phyloP scores from a whole-genome alignment of 129 eudicot genomes.

The Chrysanthemum makinoi region DNA sequence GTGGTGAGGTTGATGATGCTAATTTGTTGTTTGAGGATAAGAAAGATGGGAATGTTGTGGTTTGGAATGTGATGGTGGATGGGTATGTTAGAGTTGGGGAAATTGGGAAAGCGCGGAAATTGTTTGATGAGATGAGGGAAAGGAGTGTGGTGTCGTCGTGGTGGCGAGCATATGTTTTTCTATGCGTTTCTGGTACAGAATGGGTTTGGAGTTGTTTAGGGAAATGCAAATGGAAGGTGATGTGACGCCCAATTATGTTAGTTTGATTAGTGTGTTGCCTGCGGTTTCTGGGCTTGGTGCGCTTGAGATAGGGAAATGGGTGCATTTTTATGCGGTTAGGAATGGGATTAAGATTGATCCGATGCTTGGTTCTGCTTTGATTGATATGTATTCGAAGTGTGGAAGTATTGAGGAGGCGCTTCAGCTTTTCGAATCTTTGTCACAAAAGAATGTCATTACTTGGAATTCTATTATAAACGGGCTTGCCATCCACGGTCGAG shows the following conservation, averaged over 20 bases:
- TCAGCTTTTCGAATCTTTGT: slow-evolving; percentile 38
- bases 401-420: slow-evolving; percentile 53
- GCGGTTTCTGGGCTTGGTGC: slow-evolving; percentile 51
- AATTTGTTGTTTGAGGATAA: slow-evolving; percentile 20
- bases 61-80: slow-evolving; percentile 58
- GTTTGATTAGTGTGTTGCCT: slow-evolving; percentile 38
- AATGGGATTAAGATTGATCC: slow-evolving; percentile 35
- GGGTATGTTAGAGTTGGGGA: slow-evolving; percentile 42
- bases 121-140: slow-evolving; percentile 48
- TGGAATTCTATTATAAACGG: slow-evolving; percentile 61
- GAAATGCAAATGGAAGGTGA: slow-evolving; percentile 44
- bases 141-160: slow-evolving; percentile 56
- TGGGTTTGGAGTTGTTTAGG: slow-evolving; percentile 45
- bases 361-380: slow-evolving; percentile 50
- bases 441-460: slow-evolving; percentile 43
- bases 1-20: slow-evolving; percentile 42
- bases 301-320: slow-evolving; percentile 51
- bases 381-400: slow-evolving; percentile 65
- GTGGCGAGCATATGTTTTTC: no score
- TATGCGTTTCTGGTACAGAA: slow-evolving; percentile 52
- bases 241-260: slow-evolving; percentile 40
- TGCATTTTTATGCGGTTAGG: slow-evolving; percentile 41
- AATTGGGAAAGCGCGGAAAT: slow-evolving; percentile 23
- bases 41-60: slow-evolving; percentile 28
- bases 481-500: slow-evolving; percentile 52